Evolutionary conservation across 1,284 basidiomycete genomes (phyloP).

Genomic region (Nidula niveotomentosa): DNA sequence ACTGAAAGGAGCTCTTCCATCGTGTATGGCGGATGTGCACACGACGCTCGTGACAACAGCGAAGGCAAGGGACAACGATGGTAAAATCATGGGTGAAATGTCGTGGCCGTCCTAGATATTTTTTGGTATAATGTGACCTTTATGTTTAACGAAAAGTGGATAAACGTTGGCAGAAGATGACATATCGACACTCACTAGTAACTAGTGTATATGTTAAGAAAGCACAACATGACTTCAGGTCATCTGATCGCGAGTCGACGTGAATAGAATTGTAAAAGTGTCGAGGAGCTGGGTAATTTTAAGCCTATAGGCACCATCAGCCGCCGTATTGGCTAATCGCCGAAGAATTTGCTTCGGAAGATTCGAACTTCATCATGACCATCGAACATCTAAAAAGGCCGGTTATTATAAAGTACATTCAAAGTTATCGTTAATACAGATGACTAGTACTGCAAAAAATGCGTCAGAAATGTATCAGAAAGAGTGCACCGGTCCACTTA

Average conservation of each 20-base stretch:
- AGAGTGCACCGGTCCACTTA: background rate
- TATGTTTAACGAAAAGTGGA: slow-evolving; percentile 7
- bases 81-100: slow-evolving; percentile 2
- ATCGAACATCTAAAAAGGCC: too few relatives aligned
- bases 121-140: background rate
- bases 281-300: background rate
- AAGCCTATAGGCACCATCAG: background rate
- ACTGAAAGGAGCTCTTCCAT: slow-evolving; percentile 50
- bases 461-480: background rate
- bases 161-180: slow-evolving; percentile 10
- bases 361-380: background rate
- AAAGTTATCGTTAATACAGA: too few relatives aligned
- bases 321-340: background rate
- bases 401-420: too few relatives aligned
- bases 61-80: slow-evolving; percentile 1
- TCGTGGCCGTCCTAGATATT: background rate
- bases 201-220: slow-evolving; percentile 6
- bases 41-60: slow-evolving; percentile 1
- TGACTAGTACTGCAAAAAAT: background rate
- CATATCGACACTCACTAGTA: slow-evolving; percentile 6
- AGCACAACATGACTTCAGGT: background rate
- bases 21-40: slow-evolving; percentile 44
- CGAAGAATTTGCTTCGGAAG: background rate
- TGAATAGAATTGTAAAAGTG: background rate
- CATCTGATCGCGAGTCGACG: background rate